Base-by-base conservation (phyloP, 768 basidiomycete species). In the Tylopilus plumbeoviolaceoides region DNA sequence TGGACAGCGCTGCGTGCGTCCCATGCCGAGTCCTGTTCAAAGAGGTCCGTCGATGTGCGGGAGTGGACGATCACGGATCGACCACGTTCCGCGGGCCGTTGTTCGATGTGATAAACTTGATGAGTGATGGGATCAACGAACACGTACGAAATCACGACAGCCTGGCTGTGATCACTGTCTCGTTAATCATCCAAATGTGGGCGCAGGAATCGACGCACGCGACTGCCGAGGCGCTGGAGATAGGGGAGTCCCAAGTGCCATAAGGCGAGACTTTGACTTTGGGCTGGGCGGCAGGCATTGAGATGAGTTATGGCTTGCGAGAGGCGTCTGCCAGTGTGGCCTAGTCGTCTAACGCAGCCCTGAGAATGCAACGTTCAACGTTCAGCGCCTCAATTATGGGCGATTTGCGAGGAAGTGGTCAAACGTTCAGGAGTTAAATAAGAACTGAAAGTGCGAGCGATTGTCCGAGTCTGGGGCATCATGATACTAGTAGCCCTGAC, bases 41-140 rank as follows among this genome's bases (percentile, higher is more conserved):
- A 51, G 36, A 51, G 43, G 12, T 51, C 44, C 18, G 36, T 21
- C 20, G 44, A 44, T 4, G 50, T 39, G 20, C 15, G 50, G 20
- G 50, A 45, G 28, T 45, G 50, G 11, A 51, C 38, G 21, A 46
- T 45, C 10, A 51, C 21, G 30, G 36, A 51, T 9, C 36, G 50
- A 39, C 50, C 50, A 20, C 28, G 36, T 45, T 51, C 50, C 28
- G 44, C 18, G 12, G 50, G 50, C 17, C 50, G 38, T 25, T 20
- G 28, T 39, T 51, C 50, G 36, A 45, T 31, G 28, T 51, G 44
- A 39, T 45, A 45, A 18, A 40, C 38, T 14, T 51, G 10, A 30
- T 31, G 36, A 1, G 38, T 25, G 36, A 46, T 23, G 4, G 44
- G 38, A 31, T 51, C 50, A 20, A 51, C 50, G 18, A 51, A 51